phyloP scores from a whole-genome alignment of 2,329 filamentous ascomycete genomes.

The Emericellopsis atlantica region DNA sequence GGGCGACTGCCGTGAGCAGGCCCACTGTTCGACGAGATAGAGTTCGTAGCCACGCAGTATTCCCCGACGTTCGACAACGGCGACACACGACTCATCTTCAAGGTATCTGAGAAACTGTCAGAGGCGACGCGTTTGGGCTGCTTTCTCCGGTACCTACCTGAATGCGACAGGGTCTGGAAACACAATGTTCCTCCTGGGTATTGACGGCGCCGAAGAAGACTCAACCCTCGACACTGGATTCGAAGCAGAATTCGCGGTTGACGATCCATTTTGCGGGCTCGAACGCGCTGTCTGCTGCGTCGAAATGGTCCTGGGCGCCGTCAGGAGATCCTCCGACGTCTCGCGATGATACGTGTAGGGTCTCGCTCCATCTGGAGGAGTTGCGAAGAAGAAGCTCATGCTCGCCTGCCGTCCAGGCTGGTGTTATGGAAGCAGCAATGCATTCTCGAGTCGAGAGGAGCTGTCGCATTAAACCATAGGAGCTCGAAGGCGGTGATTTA shows the following conservation, averaged over 20 bases:
- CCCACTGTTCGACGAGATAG: slow-evolving; percentile 96
- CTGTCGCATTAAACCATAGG: too few relatives aligned
- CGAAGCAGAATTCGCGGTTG: slow-evolving; percentile 5
- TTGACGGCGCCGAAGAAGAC: slow-evolving; percentile 8
- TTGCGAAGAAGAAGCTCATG: slow-evolving; percentile 27
- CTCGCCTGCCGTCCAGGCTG: slow-evolving; percentile 11
- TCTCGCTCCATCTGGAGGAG: slow-evolving; percentile 13
- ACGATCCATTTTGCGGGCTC: slow-evolving; percentile 8
- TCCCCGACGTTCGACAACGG: slow-evolving; percentile 58
- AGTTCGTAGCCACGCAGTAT: slow-evolving; percentile 75
- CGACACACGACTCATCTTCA: slow-evolving; percentile 69
- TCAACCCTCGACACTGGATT: neutral
- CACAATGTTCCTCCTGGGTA: slow-evolving; percentile 33
- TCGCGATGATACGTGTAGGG: slow-evolving; percentile 9
- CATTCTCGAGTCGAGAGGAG: slow-evolving; percentile 3
- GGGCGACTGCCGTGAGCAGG: slow-evolving; percentile 78
- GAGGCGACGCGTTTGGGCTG: neutral
- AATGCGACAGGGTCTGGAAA: slow-evolving; percentile 47
- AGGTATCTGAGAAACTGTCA: slow-evolving; percentile 45
- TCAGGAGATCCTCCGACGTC: slow-evolving; percentile 9
- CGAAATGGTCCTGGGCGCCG: slow-evolving; percentile 6
- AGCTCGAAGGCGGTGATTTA: too few relatives aligned
- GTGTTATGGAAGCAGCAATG: slow-evolving; percentile 1
- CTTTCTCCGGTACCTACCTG: slow-evolving; percentile 22
- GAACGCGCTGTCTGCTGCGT: slow-evolving; percentile 11